A percentile compares a stretch with the other conserved stretches of the same genome.
Conservation (phyloP, 345 rosid species). For the Sonneratia alba region DNA sequence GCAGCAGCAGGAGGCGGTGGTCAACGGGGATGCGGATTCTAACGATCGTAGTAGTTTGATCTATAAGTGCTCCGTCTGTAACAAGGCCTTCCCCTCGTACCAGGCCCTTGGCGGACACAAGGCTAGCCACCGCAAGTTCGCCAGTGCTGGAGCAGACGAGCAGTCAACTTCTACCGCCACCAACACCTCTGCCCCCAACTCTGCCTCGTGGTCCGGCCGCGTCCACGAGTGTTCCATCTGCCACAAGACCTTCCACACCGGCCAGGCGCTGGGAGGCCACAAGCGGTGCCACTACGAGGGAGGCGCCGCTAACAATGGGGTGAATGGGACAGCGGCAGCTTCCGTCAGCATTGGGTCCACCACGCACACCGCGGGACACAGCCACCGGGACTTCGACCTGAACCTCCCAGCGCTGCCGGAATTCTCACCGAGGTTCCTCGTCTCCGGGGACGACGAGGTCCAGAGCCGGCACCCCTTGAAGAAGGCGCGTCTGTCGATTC, state of each 20-base stretch:
- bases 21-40: neutral
- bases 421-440: slow-evolving; percentile 10
- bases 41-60: neutral
- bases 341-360: slow-evolving; percentile 16
- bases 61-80: slow-evolving; percentile 19
- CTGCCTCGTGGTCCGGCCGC: slow-evolving; percentile 21
- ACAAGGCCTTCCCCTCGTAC: slow-evolving; percentile 19
- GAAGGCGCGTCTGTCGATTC: slow-evolving; percentile 12
- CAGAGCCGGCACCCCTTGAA: slow-evolving; percentile 22
- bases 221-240: slow-evolving; percentile 43
- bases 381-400: slow-evolving; percentile 19
- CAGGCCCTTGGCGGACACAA: slow-evolving; percentile 25
- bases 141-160: slow-evolving; percentile 2
- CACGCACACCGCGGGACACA: slow-evolving; percentile 1
- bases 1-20: neutral
- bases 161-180: slow-evolving; percentile 11
- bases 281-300: slow-evolving; percentile 41
- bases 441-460: slow-evolving; percentile 18
- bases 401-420: slow-evolving; percentile 20
- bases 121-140: slow-evolving; percentile 19
- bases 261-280: slow-evolving; percentile 47
- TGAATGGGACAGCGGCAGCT: slow-evolving; percentile 5
- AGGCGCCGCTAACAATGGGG: slow-evolving; percentile 6
- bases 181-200: slow-evolving; percentile 16
- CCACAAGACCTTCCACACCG: slow-evolving; percentile 40